phyloP scores from a whole-genome alignment of 108 stramenopile genomes.

The Phaeodactylum tricornutum region DNA sequence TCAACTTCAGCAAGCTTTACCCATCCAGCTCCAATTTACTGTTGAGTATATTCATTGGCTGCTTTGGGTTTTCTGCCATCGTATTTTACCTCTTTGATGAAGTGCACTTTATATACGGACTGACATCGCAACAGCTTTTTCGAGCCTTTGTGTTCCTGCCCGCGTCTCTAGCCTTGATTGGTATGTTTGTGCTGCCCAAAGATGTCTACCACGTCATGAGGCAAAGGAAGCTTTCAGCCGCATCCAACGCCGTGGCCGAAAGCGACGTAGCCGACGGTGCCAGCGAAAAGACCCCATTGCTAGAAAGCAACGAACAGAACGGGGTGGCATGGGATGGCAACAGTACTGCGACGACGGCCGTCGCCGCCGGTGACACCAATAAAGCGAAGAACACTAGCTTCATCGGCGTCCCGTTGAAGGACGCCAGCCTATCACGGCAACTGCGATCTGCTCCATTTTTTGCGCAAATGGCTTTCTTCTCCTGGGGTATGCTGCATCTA shows the following conservation, averaged over 20 bases:
- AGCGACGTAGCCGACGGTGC: no score
- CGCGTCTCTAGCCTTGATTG: not conserved
- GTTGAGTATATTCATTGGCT: slow-evolving; percentile 13
- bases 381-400: no score
- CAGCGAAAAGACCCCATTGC: slow-evolving; percentile 8
- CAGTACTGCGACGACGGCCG: no score
- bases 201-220: slow-evolving; percentile 9
- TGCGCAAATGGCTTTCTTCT: slow-evolving; percentile 7
- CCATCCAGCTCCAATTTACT: slow-evolving; percentile 8
- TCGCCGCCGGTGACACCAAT: no score
- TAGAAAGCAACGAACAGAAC: no score
- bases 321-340: no score
- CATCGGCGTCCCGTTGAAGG: slow-evolving; percentile 2
- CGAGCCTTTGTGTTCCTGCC: slow-evolving; percentile 4
- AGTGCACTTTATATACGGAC: no score
- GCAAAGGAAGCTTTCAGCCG: not conserved
- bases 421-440: slow-evolving; percentile 4
- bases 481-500: slow-evolving; percentile 15
- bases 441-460: slow-evolving; percentile 9
- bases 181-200: slow-evolving; percentile 7
- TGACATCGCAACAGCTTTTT: slow-evolving; percentile 13
- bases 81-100: no score
- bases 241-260: not conserved
- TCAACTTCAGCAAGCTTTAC: slow-evolving; percentile 11
- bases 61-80: no score